Evolutionary conservation across 1,284 basidiomycete species (phyloP).

Genomic region (Sanghuangporus sanghuang): DNA sequence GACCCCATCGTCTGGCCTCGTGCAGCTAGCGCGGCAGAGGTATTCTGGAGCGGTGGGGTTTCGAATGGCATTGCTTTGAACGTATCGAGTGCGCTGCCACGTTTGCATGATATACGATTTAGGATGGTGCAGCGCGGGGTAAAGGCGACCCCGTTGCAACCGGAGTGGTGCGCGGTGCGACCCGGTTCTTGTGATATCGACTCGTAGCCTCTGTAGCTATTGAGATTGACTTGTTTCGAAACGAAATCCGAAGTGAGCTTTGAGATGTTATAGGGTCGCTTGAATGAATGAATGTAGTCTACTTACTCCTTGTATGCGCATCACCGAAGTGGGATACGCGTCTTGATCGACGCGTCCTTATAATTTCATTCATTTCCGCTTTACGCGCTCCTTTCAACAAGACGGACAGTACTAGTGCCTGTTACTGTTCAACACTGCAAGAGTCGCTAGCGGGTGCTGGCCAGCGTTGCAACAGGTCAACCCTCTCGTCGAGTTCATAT

Average conservation of each 20-base stretch:
- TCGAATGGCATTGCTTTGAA: constrained; percentile 25
- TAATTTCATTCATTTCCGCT: not conserved
- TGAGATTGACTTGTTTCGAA: not conserved
- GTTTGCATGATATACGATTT: constrained; percentile 60
- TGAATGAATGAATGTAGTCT: not conserved
- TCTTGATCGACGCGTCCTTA: not conserved
- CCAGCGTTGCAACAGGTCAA: not conserved
- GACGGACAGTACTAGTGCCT: not conserved
- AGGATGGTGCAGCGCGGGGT: constrained; percentile 60
- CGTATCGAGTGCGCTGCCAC: constrained; percentile 42
- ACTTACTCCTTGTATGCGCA: constrained; percentile 7
- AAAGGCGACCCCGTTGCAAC: constrained; percentile 56
- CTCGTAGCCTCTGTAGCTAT: not conserved
- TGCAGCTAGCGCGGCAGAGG: constrained; percentile 41
- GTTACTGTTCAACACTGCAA: not conserved
- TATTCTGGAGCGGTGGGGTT: constrained; percentile 44
- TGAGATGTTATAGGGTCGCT: not conserved
- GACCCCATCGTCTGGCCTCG: constrained; percentile 43
- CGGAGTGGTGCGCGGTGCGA: constrained; percentile 66
- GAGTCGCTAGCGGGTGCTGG: not conserved
- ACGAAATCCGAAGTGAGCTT: not conserved
- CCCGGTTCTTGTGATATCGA: constrained; percentile 45
- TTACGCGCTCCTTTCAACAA: not conserved
- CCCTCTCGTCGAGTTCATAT: not conserved
- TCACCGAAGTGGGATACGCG: constrained; percentile 7